These are phyloP conservation scores for Telfairia occidentalis DNA, from an alignment of 331 rosid genomes.

Conservation along the genomic window DNA sequence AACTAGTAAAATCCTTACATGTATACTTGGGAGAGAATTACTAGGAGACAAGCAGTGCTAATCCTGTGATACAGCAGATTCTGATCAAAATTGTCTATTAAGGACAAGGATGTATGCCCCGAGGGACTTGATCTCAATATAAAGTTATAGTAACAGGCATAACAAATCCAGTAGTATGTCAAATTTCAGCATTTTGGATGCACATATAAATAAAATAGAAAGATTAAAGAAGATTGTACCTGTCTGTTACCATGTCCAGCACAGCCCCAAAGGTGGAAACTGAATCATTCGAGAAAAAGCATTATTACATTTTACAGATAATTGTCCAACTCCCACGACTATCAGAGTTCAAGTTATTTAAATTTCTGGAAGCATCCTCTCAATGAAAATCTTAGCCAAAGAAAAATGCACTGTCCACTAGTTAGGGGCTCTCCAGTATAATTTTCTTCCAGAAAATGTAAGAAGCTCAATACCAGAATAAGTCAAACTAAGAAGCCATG, in stretches of 20 bases:
- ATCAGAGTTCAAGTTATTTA: background rate
- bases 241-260: constrained; percentile 90
- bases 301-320: constrained; percentile 5
- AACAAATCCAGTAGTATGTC: background rate
- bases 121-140: constrained; percentile 2
- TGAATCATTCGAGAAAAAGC: constrained; percentile 23
- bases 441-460: background rate
- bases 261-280: constrained; percentile 95
- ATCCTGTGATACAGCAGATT: constrained; percentile 40
- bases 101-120: constrained; percentile 1
- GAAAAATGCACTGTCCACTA: background rate
- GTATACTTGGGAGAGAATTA: constrained; percentile 82
- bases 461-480: background rate
- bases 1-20: constrained; percentile 31
- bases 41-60: constrained; percentile 67
- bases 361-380: background rate
- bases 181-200: background rate
- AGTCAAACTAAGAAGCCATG: background rate
- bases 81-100: constrained; percentile 21
- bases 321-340: background rate
- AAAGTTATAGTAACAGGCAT: background rate
- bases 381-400: background rate
- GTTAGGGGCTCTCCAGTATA: background rate
- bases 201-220: background rate
- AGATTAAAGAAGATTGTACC: constrained; percentile 26